Base-by-base conservation (phyloP, 2,329 filamentous ascomycete genomes). In the Exserohilum rostratum region DNA sequence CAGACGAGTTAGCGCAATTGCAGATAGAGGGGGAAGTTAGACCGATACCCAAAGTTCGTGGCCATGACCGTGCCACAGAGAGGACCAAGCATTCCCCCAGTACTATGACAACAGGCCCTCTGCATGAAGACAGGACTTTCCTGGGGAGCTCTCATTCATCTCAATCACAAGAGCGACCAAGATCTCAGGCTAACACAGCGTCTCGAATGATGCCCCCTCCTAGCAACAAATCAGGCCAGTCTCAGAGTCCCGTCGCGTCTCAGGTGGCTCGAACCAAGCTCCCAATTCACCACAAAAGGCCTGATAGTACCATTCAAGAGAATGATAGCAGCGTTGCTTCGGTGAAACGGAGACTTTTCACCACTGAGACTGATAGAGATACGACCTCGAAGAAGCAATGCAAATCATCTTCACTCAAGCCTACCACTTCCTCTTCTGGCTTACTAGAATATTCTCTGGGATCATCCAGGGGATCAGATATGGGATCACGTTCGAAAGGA, bases 101-200 rank as follows among this genome's bases (percentile, higher is more conserved):
- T 22, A 20, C 9, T 37, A 18, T 5, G 2, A 50, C 6, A 25
- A 13, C 22, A 18, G 46, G 22, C 2, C 35, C 45, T 5, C 9
- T 10, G 2, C 25, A 25, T 20, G n/a, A 42, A 20, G 50, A 40
- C 4, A 46, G 31, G 3, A 2, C 40, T 12, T 42, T 33, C n/a
- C 22, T 50, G 13, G 45, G 51, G 7, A 53, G 49, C 12, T 45
- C 40, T 7, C 35, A 42, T 9, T 62, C 59, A 13, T 53, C 53
- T 35, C 17, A 29, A 5, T 64, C 61, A 1, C 49, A 56, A 5
- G 57, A 61, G 31, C 64, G 69, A 33, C 68, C 68, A 1, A 64
- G 43, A 47, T 72, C 71, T 1, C 65, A 65, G 46, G 72, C 71
- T 9, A 74, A 75, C 29, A 72, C 65, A 15, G 66, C 66, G 15